phyloP scores from a whole-genome alignment of 768 basidiomycete species.

The Boletus pseudopeckii region DNA sequence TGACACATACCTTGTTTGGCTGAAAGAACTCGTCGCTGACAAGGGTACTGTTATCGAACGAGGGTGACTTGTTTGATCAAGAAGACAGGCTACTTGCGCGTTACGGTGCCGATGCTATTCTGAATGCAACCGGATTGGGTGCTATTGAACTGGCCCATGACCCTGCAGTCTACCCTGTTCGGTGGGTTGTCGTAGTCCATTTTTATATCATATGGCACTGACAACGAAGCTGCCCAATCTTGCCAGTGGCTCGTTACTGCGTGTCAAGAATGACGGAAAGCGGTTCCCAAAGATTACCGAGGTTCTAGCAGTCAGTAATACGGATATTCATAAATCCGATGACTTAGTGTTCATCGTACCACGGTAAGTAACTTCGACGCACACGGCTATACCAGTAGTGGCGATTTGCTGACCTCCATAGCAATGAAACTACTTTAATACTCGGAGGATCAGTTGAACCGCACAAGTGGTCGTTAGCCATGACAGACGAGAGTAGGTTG shows the following conservation, averaged over 20 bases:
- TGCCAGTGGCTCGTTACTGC: neutral
- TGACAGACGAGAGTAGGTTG: neutral
- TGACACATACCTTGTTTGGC: neutral
- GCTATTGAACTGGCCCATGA: neutral
- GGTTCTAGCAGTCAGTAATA: neutral
- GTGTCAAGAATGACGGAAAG: neutral
- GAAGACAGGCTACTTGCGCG: neutral
- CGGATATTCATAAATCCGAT: neutral
- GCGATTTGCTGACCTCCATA: neutral
- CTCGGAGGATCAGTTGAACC: neutral
- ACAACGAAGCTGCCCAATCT: neutral
- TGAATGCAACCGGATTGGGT: neutral
- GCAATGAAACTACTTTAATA: neutral
- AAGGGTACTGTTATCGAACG: neutral
- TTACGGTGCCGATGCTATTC: neutral
- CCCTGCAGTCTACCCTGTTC: neutral
- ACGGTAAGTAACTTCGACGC: neutral
- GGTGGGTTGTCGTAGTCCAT: neutral
- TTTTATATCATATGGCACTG: neutral
- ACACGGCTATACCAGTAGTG: neutral
- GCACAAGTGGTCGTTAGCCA: neutral
- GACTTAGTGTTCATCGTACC: neutral
- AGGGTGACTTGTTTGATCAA: neutral
- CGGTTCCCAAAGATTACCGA: neutral
- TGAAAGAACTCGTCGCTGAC: neutral